Evolutionary conservation across 2,329 filamentous ascomycete genomes (phyloP).

Genomic region (Penicillium sp.): DNA sequence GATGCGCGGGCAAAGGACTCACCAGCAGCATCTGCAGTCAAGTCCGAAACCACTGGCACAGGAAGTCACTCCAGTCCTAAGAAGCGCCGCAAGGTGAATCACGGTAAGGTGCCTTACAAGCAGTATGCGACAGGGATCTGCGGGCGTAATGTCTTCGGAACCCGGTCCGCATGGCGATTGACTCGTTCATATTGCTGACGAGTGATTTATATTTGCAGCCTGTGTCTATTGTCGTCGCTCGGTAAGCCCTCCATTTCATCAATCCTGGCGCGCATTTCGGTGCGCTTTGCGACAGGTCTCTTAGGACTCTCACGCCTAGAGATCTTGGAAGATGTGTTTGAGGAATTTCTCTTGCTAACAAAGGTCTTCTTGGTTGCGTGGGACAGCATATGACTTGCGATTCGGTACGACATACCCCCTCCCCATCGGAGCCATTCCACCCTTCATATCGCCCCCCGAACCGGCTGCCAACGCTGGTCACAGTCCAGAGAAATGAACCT

Average conservation of each 20-base stretch:
- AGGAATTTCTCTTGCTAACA: conserved; percentile 49
- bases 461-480: conserved; percentile 19
- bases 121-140: conserved; percentile 31
- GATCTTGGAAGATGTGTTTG: neutral
- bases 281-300: conserved; percentile 20
- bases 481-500: conserved; percentile 9
- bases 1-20: conserved; percentile 36
- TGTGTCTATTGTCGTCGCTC: conserved; percentile 89
- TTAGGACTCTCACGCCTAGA: neutral
- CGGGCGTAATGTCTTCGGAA: conserved; percentile 14
- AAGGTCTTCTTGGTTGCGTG: conserved; percentile 42
- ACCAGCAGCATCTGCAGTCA: conserved; percentile 33
- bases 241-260: conserved; percentile 61
- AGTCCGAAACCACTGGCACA: conserved; percentile 36
- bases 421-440: conserved; percentile 22
- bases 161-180: conserved; percentile 19
- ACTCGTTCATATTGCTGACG: conserved; percentile 29
- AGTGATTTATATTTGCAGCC: conserved; percentile 56
- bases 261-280: conserved; percentile 14
- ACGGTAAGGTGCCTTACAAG: conserved; percentile 62
- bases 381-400: conserved; percentile 88
- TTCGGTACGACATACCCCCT: conserved; percentile 63
- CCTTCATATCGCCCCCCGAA: conserved; percentile 28
- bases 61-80: conserved; percentile 62
- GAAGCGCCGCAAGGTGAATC: conserved; percentile 86